Evolutionary conservation across 768 basidiomycete genomes (phyloP).

Genomic region (Boletellus emodensis): DNA sequence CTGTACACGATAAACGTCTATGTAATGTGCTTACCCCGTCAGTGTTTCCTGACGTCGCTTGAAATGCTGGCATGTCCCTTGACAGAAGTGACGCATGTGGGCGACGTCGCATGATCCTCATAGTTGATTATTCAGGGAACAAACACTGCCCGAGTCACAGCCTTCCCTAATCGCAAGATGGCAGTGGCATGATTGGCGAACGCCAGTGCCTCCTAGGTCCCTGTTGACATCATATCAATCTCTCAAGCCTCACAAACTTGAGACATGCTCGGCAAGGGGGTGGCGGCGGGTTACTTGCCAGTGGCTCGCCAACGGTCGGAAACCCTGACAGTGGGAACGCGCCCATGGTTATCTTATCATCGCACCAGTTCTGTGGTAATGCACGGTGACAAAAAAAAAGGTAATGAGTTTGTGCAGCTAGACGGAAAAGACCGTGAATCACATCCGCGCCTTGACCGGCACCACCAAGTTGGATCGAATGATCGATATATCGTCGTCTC

Average conservation of each 20-base stretch:
- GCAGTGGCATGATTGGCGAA: not conserved
- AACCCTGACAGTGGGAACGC: not conserved
- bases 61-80: too few species aligned
- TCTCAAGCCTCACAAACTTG: not conserved
- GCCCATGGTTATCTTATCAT: constrained; percentile 3
- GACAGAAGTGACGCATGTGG: too few species aligned
- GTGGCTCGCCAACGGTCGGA: too few species aligned
- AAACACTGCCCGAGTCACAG: too few species aligned
- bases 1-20: too few species aligned
- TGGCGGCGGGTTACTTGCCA: not conserved
- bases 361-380: not conserved
- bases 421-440: constrained; percentile 1
- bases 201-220: too few species aligned
- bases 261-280: not conserved
- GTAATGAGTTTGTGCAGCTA: not conserved
- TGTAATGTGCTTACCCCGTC: too few species aligned
- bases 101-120: too few species aligned
- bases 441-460: constrained; percentile 30
- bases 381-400: not conserved
- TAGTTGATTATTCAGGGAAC: not conserved
- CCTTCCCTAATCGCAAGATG: not conserved
- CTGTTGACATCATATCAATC: not conserved
- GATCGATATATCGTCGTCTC: constrained; percentile 55
- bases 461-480: constrained; percentile 57
- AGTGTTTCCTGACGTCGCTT: too few species aligned